These are phyloP conservation scores for Fusarium torulosum DNA, from an alignment of 2,329 filamentous ascomycete genomes.

Conservation along the genomic window DNA sequence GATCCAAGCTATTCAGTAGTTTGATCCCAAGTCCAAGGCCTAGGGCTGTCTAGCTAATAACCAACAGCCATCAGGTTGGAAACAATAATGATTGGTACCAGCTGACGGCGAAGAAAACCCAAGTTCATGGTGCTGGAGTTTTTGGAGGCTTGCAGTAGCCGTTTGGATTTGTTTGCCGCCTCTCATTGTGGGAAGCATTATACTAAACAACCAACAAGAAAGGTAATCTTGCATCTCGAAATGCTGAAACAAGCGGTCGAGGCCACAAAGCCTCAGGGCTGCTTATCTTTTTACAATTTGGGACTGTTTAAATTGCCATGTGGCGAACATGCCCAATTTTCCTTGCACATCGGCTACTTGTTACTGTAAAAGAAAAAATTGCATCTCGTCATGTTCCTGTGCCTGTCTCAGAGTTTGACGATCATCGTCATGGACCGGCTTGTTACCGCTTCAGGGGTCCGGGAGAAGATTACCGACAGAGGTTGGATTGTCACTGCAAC, in stretches of 20 bases:
- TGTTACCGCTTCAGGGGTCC: conserved; percentile 27
- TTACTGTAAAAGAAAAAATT: not conserved
- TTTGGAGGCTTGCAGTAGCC: conserved; percentile 12
- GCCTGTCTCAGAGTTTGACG: conserved; percentile 32
- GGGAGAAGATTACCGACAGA: conserved; percentile 26
- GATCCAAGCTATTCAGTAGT: not conserved
- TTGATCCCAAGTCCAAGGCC: conserved; percentile 12
- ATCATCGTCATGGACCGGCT: conserved; percentile 21
- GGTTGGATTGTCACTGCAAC: conserved; percentile 12
- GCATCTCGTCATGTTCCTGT: conserved; percentile 21
- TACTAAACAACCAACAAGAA: not conserved
- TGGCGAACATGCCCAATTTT: conserved; percentile 37
- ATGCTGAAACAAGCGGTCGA: conserved; percentile 43
- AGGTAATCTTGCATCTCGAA: conserved; percentile 21
- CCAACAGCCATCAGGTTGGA: conserved; percentile 10
- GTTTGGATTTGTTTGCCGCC: conserved; percentile 12
- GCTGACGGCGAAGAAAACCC: conserved; percentile 20
- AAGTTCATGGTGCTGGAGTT: conserved; percentile 28
- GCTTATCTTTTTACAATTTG: conserved; percentile 40
- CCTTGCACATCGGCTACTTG: not conserved
- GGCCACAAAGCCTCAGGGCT: conserved; percentile 12
- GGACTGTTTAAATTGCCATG: conserved; percentile 37
- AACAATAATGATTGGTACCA: conserved; percentile 23
- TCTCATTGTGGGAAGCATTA: no score
- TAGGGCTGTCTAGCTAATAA: conserved; percentile 10